Evolutionary conservation across 495 filamentous ascomycete genomes (phyloP).

Genomic region (Podospora bellae-mahoneyi): DNA sequence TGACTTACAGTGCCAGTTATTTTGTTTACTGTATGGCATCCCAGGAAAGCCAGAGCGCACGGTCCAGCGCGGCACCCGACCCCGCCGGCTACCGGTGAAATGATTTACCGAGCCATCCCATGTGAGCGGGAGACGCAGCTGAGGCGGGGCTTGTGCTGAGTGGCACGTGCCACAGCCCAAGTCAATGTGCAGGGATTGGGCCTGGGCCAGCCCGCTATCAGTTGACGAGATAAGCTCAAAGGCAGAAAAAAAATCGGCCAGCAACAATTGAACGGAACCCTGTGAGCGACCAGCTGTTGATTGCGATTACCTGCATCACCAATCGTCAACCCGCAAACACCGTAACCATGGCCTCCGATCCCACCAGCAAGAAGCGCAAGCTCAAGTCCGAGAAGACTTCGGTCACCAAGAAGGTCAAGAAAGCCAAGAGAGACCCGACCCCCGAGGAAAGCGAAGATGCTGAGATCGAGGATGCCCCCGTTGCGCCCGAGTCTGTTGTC

Average conservation of each 20-base stretch:
- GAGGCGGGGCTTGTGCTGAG: too few species aligned
- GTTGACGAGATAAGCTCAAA: constrained; percentile 12
- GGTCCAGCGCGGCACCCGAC: constrained; percentile 1
- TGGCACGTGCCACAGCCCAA: not conserved
- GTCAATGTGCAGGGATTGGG: constrained; percentile 2
- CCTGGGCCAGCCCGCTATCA: constrained; percentile 12
- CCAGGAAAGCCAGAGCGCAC: not conserved
- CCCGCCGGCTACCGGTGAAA: constrained; percentile 23
- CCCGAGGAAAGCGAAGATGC: constrained; percentile 25
- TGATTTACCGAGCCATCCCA: constrained; percentile 19
- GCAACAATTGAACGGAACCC: constrained; percentile 1
- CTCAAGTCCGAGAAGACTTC: constrained; percentile 30
- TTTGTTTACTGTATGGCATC: too few species aligned
- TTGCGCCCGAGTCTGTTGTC: constrained; percentile 16
- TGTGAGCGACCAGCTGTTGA: not conserved
- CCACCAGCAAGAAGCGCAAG: constrained; percentile 47
- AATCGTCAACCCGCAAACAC: constrained; percentile 4
- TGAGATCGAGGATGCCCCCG: constrained; percentile 20
- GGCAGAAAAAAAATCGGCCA: constrained; percentile 19
- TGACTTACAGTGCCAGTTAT: too few species aligned
- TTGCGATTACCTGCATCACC: not conserved
- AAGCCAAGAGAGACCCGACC: constrained; percentile 27
- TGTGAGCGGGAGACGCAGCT: not conserved
- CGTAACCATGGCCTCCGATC: constrained; percentile 40
- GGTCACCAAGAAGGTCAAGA: constrained; percentile 30